Evolutionary conservation across 1,284 basidiomycete genomes (phyloP).

Genomic region (Cutaneotrichosporon arboriforme): DNA sequence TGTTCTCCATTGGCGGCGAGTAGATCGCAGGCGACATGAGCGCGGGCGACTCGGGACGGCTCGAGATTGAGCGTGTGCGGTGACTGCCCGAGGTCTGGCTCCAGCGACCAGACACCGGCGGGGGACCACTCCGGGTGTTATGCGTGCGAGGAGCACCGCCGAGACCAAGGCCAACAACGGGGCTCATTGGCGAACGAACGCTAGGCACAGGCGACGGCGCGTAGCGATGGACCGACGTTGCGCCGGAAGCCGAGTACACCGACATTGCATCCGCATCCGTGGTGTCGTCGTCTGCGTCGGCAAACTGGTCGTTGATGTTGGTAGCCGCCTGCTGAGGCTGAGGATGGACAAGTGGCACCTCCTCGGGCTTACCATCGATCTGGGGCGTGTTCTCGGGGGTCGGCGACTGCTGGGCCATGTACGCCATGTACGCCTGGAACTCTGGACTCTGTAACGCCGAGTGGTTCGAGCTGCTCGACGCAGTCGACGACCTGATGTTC

Average conservation of each 20-base stretch:
- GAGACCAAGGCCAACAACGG: constrained; percentile 9
- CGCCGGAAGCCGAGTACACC: constrained; percentile 33
- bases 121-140: constrained; percentile 13
- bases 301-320: constrained; percentile 50
- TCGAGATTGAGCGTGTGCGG: constrained; percentile 13
- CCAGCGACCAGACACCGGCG: constrained; percentile 21
- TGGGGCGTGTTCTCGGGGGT: constrained; percentile 9
- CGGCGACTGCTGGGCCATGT: constrained; percentile 21
- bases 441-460: constrained; percentile 38
- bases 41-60: constrained; percentile 19
- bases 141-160: constrained; percentile 8
- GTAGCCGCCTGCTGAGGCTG: constrained; percentile 8
- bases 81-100: constrained; percentile 14
- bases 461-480: constrained; percentile 43
- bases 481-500: constrained; percentile 49
- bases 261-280: constrained; percentile 29
- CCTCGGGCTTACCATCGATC: neutral
- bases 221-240: constrained; percentile 20
- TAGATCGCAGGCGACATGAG: constrained; percentile 19
- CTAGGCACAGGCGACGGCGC: constrained; percentile 15
- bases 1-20: constrained; percentile 9
- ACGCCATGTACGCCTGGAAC: constrained; percentile 38
- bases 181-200: neutral
- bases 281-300: constrained; percentile 55
- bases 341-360: neutral